Conservation (phyloP, 164 flowering plant species). For the Euptelea pleiosperma region DNA sequence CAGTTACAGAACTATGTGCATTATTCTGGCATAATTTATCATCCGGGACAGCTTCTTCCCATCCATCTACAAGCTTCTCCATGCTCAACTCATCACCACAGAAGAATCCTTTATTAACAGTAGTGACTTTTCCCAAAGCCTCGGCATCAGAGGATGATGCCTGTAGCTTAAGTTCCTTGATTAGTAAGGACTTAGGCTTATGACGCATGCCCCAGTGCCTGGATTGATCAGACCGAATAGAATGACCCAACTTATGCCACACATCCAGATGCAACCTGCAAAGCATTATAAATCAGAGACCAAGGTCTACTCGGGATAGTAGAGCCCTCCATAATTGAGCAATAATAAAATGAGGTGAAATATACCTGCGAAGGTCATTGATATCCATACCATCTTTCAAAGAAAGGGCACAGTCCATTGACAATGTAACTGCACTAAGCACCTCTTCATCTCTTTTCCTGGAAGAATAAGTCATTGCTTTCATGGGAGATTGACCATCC, state of each 20-base stretch:
- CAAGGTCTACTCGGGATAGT: neutral
- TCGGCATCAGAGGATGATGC: conserved; percentile 21
- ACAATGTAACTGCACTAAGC: conserved; percentile 36
- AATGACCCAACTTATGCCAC: conserved; percentile 54
- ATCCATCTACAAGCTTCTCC: conserved; percentile 50
- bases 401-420: conserved; percentile 60
- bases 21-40: conserved; percentile 21
- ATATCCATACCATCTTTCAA: conserved; percentile 23
- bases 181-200: conserved; percentile 59
- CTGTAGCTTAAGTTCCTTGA: conserved; percentile 73
- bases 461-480: conserved; percentile 20
- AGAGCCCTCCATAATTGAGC: too few relatives aligned
- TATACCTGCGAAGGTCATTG: conserved; percentile 52
- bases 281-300: neutral
- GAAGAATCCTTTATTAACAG: conserved; percentile 24
- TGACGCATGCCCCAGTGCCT: conserved; percentile 75
- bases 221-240: conserved; percentile 38
- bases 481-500: conserved; percentile 23
- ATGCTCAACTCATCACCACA: conserved; percentile 35
- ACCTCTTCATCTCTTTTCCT: conserved; percentile 20
- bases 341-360: conserved; percentile 2
- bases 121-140: conserved; percentile 9
- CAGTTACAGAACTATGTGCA: conserved; percentile 20
- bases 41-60: conserved; percentile 36
- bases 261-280: conserved; percentile 61